Base-by-base conservation (phyloP, 2,329 filamentous ascomycete genomes). In the Penicillium sp. region DNA sequence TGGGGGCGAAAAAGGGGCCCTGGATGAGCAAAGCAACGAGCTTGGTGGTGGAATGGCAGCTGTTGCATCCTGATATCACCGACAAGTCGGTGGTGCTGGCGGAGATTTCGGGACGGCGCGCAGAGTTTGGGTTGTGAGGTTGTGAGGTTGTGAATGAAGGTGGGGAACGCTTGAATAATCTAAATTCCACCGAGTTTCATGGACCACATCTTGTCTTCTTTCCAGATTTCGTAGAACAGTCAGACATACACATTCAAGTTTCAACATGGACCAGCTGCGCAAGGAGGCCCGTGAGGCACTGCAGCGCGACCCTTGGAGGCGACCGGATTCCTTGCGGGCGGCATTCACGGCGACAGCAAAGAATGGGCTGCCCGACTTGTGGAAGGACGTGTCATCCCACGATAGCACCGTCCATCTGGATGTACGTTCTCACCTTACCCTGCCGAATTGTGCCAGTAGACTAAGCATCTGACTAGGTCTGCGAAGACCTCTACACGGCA, bases 21-120 rank as follows among this genome's bases (percentile, higher is more conserved):
- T 98, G 94, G 94, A 89, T 96, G 83, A 86, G 86, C 55, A 82
- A 83, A 47, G 92, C 92, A 3, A 78, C 96, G 49, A 89, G 96
- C 35, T 80, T 92, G 4, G 90, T 91, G 60, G 85, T 96, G 75
- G 87, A 87, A 60, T 98, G 93, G 92, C 95, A 98, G 75, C 83
- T 98, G 54, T 84, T 91, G 39, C 87, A 98, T 70, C 91, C 92
- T 0, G 81, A 81, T 14, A 41, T 52, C 4, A 80, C 79, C 58
- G 88, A 93, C 61, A 77, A 82, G 33, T 68, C 74, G 6, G 83
- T 79, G 2, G 87, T 83, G 1, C 77, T 92, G 54, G 82, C 87
- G 49, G 85, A 88, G 68, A 82, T 91, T 24, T 74, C 76, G 49
- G 73, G 69, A 55, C 80, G 77, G 61, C 81, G 77, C 60, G 73